A percentile compares a stretch with the other conserved stretches of the same genome.
phyloP scores from a whole-genome alignment of 2,329 filamentous ascomycete species.

The Dothistroma septosporum region DNA sequence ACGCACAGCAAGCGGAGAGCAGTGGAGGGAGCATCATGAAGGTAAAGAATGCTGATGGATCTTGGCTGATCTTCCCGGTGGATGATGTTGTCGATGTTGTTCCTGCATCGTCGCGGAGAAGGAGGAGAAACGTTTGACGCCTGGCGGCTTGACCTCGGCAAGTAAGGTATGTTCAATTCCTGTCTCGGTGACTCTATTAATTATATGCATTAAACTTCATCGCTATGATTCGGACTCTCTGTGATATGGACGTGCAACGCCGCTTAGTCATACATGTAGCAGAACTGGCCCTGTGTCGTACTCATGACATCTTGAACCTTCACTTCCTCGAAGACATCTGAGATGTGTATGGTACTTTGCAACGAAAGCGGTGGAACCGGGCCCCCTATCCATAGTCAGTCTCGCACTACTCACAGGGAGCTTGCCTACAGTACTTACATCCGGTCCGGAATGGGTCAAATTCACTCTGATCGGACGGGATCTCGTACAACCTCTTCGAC shows the following conservation, averaged over 20 bases:
- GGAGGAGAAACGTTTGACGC: too few species aligned
- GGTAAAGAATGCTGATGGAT: not conserved
- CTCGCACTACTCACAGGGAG: not conserved
- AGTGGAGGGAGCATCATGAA: not conserved
- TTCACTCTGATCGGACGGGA: not conserved
- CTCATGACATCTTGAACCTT: slow-evolving; percentile 15
- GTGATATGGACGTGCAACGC: not conserved
- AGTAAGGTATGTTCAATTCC: not conserved
- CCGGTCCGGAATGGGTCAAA: not conserved
- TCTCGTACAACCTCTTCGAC: not conserved
- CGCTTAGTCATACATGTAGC: slow-evolving; percentile 18
- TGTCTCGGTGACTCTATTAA: not conserved
- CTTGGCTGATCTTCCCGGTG: not conserved
- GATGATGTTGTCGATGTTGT: slow-evolving; percentile 2
- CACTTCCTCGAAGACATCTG: slow-evolving; percentile 10
- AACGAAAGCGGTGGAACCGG: not conserved
- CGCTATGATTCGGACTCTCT: not conserved
- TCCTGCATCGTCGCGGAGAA: not conserved
- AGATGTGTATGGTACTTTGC: slow-evolving; percentile 8
- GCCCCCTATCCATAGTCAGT: not conserved
- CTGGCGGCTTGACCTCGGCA: not conserved
- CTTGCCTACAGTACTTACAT: not conserved
- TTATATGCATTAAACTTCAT: not conserved
- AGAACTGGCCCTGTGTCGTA: slow-evolving; percentile 11
- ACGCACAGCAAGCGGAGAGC: not conserved